Evolutionary conservation across 495 filamentous ascomycete genomes (phyloP).

Genomic region (Aspergillus haitiensis): DNA sequence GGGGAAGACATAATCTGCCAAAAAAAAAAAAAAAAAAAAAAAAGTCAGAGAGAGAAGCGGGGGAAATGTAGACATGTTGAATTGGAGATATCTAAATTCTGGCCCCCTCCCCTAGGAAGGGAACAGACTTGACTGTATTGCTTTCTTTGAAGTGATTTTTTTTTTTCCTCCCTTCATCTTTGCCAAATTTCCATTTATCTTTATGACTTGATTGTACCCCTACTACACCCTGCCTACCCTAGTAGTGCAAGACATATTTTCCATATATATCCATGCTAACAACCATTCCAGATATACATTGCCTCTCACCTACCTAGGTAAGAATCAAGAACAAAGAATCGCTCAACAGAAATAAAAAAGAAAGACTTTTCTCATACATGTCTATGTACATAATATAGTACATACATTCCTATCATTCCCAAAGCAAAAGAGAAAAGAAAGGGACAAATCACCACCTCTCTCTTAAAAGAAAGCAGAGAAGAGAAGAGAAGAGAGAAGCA

Average conservation of each 20-base stretch:
- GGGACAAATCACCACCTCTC: not conserved
- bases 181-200: not conserved
- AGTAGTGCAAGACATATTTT: not conserved
- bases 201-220: not conserved
- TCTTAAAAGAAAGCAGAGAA: not conserved
- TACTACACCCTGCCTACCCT: too few relatives aligned
- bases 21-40: not conserved
- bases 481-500: conserved; percentile 1
- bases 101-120: not conserved
- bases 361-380: too few relatives aligned
- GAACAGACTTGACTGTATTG: too few relatives aligned
- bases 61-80: not conserved
- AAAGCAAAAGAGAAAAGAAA: not conserved
- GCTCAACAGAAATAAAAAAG: too few relatives aligned
- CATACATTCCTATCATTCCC: not conserved
- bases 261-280: not conserved
- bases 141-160: not conserved
- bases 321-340: too few relatives aligned
- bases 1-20: not conserved
- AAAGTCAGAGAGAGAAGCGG: not conserved
- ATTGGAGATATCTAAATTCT: not conserved
- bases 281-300: not conserved
- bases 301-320: not conserved
- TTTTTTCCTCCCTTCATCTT: not conserved
- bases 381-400: too few relatives aligned